A percentile compares a stretch with the other conserved stretches of the same genome.
Evolutionary conservation across 176 grass and related monocot genomes (phyloP).

Genomic region (Musa itinerans): DNA sequence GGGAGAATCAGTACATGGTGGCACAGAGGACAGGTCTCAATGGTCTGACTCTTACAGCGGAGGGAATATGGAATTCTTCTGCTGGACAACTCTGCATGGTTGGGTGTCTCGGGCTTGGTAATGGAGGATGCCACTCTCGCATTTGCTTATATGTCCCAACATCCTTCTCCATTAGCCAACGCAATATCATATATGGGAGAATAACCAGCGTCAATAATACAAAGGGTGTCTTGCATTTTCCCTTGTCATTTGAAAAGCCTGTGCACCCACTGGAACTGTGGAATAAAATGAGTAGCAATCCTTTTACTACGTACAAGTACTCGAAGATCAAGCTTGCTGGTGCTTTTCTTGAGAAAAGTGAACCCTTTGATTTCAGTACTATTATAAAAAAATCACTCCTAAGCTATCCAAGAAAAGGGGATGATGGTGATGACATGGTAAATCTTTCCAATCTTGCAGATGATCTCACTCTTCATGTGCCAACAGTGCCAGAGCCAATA

Average conservation of each 20-base stretch:
- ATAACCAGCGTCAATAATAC: conserved; percentile 37
- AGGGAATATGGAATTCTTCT: conserved; percentile 68
- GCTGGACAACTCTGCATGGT: conserved; percentile 86
- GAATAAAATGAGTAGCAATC: conserved; percentile 27
- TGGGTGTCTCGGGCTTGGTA: conserved; percentile 46
- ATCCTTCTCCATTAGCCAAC: conserved; percentile 44
- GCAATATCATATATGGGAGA: conserved; percentile 50
- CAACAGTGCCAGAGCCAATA: conserved; percentile 33
- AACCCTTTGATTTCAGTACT: conserved; percentile 51
- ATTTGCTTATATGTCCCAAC: conserved; percentile 69
- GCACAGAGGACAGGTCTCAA: conserved; percentile 46
- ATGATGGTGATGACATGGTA: neutral
- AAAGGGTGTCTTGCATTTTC: conserved; percentile 20
- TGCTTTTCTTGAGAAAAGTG: conserved; percentile 45
- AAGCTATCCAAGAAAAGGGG: conserved; percentile 48
- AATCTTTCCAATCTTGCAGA: conserved; percentile 38
- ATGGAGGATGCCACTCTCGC: conserved; percentile 39
- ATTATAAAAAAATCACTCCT: conserved; percentile 74
- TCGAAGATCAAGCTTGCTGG: conserved; percentile 35
- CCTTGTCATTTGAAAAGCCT: conserved; percentile 40
- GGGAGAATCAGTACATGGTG: conserved; percentile 41
- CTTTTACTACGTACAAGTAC: conserved; percentile 45
- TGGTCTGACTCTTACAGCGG: conserved; percentile 44
- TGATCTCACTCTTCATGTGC: conserved; percentile 50
- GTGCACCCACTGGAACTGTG: conserved; percentile 47